Evolutionary conservation across 257 asterid species (phyloP).

Genomic region (Rauvolfia tetraphylla): DNA sequence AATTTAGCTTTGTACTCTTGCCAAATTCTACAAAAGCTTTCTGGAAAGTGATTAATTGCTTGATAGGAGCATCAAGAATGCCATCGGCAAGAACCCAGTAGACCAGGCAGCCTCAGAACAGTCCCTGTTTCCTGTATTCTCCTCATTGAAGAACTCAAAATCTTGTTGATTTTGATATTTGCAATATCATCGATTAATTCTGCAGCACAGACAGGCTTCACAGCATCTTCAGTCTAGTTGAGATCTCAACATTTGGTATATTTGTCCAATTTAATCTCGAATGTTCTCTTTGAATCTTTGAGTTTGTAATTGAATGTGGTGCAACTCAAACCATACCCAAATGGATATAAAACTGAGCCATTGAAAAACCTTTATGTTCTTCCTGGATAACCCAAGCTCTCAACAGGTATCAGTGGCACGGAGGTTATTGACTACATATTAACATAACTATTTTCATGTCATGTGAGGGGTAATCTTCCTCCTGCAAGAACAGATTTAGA

Average conservation of each 20-base stretch:
- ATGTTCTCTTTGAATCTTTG: neutral
- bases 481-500: conserved; percentile 24
- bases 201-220: conserved; percentile 26
- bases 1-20: conserved; percentile 3
- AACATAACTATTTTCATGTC: conserved; percentile 28
- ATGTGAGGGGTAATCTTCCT: conserved; percentile 46
- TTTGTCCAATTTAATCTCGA: conserved; percentile 19
- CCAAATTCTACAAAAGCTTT: conserved; percentile 28
- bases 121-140: conserved; percentile 24
- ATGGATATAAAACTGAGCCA: conserved; percentile 35
- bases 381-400: conserved; percentile 33
- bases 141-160: conserved; percentile 18
- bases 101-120: conserved; percentile 31
- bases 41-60: conserved; percentile 34
- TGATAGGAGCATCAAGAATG: conserved; percentile 25
- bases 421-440: conserved; percentile 28
- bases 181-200: conserved; percentile 20
- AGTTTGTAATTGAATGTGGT: conserved; percentile 29
- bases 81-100: conserved; percentile 28
- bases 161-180: neutral
- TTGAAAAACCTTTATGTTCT: conserved; percentile 45
- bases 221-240: conserved; percentile 15
- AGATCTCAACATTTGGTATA: conserved; percentile 32
- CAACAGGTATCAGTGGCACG: conserved; percentile 30
- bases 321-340: conserved; percentile 52